Base-by-base conservation (phyloP, 345 rosid species). In the Pugionium dolabratum region DNA sequence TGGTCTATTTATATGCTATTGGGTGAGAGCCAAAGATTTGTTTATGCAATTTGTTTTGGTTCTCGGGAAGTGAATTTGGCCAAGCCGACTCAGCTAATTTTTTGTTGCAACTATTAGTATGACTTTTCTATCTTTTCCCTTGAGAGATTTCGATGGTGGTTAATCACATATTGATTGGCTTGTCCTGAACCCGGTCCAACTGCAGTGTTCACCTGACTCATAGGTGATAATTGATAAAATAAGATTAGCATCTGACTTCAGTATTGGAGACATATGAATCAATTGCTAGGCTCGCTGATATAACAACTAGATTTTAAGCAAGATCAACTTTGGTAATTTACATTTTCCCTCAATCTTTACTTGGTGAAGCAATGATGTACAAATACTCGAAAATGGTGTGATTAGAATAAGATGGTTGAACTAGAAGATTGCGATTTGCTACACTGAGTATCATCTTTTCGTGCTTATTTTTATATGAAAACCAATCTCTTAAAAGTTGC, bases 1-100 rank as follows among this genome's bases (percentile, higher is more conserved):
- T 52, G 11, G 50, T 33, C 3, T 7, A 48, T 36, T 44, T 44
- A 44, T 34, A 6, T 58, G 67, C 50, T 44, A 64, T 33, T 48
- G 49, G 9, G 31, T 55, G 36, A 53, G 74, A 57, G 59, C 47
- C 33, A 44, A 31, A 26, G 6, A 45, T 59, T 43, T 29, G 28
- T 35, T 39, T 49, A 64, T 1, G 47, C 47, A 57, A 50, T 50
- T 57, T 66, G 47, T 51, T 43, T 31, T 64, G 63, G 48, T 33
- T 43, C 54, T 39, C 55, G 4, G 42, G 40, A 54, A 50, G 53
- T 36, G 31, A 34, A 39, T 45, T 53, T 62, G 37, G 54, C 67
- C 61, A 44, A 28, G 47, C 61, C 7, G 54, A 52, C 33, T 61
- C 47, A 40, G 60, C 40, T 52, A 59, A 27, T 43, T 27, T 43